These are phyloP conservation scores for Uronychia binucleata DNA, from an alignment of 73 alveolate species.

Conservation along the genomic window DNA sequence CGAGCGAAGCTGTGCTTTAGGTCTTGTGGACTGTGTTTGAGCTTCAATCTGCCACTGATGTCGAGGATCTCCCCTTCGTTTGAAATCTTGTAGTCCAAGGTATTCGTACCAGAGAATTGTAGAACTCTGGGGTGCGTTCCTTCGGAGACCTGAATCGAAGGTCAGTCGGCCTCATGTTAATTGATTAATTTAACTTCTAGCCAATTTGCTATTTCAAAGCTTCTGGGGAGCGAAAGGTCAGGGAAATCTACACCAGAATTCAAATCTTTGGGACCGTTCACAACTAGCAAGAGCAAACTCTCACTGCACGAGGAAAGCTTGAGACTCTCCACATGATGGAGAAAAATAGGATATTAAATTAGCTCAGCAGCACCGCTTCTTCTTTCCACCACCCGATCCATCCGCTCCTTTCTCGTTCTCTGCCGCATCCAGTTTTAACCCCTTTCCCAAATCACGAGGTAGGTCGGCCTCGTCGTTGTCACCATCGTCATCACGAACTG, in stretches of 20 bases:
- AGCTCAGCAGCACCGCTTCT: neutral
- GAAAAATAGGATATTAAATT: no score
- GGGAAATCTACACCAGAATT: neutral
- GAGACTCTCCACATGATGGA: no score
- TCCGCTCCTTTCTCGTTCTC: no score
- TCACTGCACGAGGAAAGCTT: neutral
- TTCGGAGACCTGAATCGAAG: conserved; percentile 65
- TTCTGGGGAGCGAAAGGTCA: neutral
- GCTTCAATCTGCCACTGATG: neutral
- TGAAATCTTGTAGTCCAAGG: neutral
- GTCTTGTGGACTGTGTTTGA: neutral
- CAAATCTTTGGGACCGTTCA: neutral
- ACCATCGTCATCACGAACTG: neutral
- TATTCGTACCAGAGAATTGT: neutral
- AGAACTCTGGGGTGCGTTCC: conserved; percentile 68
- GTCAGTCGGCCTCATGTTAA: conserved; percentile 71
- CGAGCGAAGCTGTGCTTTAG: neutral
- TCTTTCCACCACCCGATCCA: neutral
- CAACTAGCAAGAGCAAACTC: neutral
- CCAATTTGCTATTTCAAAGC: no score
- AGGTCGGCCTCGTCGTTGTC: neutral
- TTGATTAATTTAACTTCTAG: neutral
- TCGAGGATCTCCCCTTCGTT: neutral
- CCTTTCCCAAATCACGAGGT: neutral
- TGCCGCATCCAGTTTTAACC: neutral